These are phyloP conservation scores for Buxus sempervirens DNA, from an alignment of 164 flowering plant species.

Conservation along the genomic window DNA sequence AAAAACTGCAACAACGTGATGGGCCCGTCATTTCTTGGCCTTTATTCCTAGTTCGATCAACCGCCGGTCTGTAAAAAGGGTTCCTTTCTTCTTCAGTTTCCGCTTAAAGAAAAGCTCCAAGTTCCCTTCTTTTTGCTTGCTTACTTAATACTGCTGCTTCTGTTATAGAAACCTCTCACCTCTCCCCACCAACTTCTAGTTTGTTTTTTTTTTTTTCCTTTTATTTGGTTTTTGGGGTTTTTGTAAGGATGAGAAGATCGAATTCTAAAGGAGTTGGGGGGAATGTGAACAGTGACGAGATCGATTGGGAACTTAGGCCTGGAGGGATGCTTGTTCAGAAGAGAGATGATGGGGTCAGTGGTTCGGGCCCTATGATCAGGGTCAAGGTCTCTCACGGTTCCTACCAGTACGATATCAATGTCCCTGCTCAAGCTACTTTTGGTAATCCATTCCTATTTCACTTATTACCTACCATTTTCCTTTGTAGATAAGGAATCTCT, in stretches of 20 bases:
- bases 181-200: not conserved
- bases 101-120: not conserved
- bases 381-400: constrained; percentile 53
- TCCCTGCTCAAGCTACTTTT: constrained; percentile 58
- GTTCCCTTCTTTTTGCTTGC: not conserved
- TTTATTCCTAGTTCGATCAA: too few relatives aligned
- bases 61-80: too few relatives aligned
- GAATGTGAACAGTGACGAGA: constrained; percentile 23
- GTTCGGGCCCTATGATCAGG: constrained; percentile 40
- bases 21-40: too few relatives aligned
- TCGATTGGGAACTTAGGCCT: constrained; percentile 49
- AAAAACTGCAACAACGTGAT: too few relatives aligned
- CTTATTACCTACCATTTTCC: not conserved
- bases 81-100: too few relatives aligned
- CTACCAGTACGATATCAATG: constrained; percentile 36
- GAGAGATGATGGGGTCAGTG: constrained; percentile 27
- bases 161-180: not conserved
- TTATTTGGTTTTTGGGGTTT: not conserved
- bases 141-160: not conserved
- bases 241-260: constrained; percentile 11
- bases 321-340: constrained; percentile 57
- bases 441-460: constrained; percentile 29
- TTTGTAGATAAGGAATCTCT: not conserved
- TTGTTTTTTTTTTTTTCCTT: not conserved
- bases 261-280: constrained; percentile 6